phyloP scores from a whole-genome alignment of 2,329 filamentous ascomycete species.

The Trichoderma gracile region DNA sequence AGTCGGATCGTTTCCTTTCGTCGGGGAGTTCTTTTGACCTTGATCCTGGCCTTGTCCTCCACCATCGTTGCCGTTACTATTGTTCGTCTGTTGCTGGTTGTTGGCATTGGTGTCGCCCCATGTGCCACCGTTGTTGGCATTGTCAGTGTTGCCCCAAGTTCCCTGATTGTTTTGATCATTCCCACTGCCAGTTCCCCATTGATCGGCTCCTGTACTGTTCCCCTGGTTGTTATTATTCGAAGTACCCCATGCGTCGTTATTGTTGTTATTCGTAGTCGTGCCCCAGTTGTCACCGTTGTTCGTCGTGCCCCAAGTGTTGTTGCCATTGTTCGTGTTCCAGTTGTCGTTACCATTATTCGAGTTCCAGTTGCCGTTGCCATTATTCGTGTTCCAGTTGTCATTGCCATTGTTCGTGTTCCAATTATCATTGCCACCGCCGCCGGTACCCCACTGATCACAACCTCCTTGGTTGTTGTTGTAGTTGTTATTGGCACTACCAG shows the following conservation, averaged over 20 bases:
- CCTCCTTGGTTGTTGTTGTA: constrained; percentile 9
- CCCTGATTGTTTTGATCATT: neutral
- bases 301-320: neutral
- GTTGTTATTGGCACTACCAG: neutral
- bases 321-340: neutral
- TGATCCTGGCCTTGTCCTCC: constrained; percentile 27
- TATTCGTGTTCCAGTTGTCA: no score
- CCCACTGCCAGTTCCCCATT: neutral
- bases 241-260: neutral
- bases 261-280: neutral
- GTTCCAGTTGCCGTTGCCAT: no score
- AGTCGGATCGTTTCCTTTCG: neutral
- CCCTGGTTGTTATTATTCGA: neutral
- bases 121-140: constrained; percentile 1
- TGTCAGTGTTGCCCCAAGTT: neutral
- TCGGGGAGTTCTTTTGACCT: neutral
- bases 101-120: constrained; percentile 12
- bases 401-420: no score
- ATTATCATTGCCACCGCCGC: neutral
- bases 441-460: neutral
- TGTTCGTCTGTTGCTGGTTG: constrained; percentile 1
- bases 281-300: neutral
- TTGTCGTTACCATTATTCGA: neutral
- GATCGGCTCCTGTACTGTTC: neutral
- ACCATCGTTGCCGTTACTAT: constrained; percentile 21